Evolutionary conservation across 495 filamentous ascomycete species (phyloP).

Genomic region (Penicillium flavigenum): DNA sequence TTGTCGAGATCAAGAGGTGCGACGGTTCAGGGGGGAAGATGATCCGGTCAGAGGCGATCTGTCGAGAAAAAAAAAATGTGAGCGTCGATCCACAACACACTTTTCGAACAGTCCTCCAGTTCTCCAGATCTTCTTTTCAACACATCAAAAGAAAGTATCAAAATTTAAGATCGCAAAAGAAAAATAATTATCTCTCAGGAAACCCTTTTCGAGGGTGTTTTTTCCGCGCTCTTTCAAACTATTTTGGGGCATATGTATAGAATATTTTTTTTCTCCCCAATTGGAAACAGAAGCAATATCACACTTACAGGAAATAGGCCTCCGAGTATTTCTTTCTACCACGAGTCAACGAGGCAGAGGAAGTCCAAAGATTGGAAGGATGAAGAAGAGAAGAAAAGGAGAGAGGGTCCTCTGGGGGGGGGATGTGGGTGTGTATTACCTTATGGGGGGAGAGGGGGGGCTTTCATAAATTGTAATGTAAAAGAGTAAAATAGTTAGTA

Average conservation of each 20-base stretch:
- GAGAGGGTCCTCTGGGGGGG: slow-evolving; percentile 26
- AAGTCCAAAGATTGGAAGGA: slow-evolving; percentile 15
- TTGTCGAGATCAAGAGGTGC: slow-evolving; percentile 41
- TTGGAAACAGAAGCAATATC: not conserved
- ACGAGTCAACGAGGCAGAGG: slow-evolving; percentile 45
- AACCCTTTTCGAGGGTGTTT: not conserved
- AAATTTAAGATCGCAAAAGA: not conserved
- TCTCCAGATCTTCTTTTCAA: slow-evolving; percentile 4
- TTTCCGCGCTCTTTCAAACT: not conserved
- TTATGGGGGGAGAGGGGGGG: slow-evolving; percentile 16
- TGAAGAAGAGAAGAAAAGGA: slow-evolving; percentile 24
- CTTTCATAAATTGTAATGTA: slow-evolving; percentile 2
- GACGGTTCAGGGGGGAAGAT: slow-evolving; percentile 31
- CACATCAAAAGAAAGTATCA: not conserved
- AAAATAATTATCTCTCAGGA: not conserved
- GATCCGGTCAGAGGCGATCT: slow-evolving; percentile 38
- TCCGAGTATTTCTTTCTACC: slow-evolving; percentile 28
- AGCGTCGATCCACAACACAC: slow-evolving; percentile 15
- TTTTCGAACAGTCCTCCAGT: slow-evolving; percentile 2
- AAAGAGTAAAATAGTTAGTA: no score
- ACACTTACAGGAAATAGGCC: slow-evolving; percentile 32
- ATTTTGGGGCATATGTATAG: not conserved
- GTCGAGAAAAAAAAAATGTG: slow-evolving; percentile 20
- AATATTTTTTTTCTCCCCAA: not conserved
- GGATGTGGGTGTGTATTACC: slow-evolving; percentile 17